Percentiles rank a stretch among this genome's conserved stretches.
phyloP scores from a whole-genome alignment of 306 rosid species.

The Echinosophora koreensis region DNA sequence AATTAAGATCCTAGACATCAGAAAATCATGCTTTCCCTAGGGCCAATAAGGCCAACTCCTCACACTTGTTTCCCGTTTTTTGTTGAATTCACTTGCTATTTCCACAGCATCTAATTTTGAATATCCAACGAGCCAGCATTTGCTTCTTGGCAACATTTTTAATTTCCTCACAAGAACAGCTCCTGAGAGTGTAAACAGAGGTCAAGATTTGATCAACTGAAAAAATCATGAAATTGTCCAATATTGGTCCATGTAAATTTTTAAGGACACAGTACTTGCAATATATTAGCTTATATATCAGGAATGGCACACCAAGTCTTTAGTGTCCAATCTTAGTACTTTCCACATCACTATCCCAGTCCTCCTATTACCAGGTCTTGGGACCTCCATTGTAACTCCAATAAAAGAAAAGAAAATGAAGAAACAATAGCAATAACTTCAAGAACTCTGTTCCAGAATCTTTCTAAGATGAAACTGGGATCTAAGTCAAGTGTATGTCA shows the following conservation, averaged over 20 bases:
- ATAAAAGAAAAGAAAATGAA: too few species aligned
- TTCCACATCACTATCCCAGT: slow-evolving; percentile 10
- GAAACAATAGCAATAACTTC: too few species aligned
- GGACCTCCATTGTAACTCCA: too few species aligned
- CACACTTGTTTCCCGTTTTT: slow-evolving; percentile 69
- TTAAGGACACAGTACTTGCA: slow-evolving; percentile 9
- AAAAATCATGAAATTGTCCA: slow-evolving; percentile 25
- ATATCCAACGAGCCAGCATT: slow-evolving; percentile 89
- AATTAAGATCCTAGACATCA: slow-evolving; percentile 1
- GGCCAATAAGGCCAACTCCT: slow-evolving; percentile 77
- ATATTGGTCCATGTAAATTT: slow-evolving; percentile 19
- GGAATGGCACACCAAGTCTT: slow-evolving; percentile 6
- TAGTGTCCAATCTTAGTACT: slow-evolving; percentile 19
- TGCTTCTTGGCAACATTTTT: slow-evolving; percentile 73
- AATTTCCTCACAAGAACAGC: slow-evolving; percentile 64
- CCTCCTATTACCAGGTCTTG: too few species aligned
- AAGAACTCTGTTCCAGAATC: too few species aligned
- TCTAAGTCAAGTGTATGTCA: too few species aligned
- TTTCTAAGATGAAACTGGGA: too few species aligned
- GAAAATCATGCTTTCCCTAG: slow-evolving; percentile 40
- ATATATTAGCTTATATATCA: slow-evolving; percentile 36
- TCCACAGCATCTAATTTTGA: slow-evolving; percentile 57
- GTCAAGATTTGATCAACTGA: neutral
- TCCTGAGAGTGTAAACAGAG: slow-evolving; percentile 54
- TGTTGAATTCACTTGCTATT: slow-evolving; percentile 68